These are phyloP conservation scores for Rutstroemia sydowiana DNA, from an alignment of 2,329 filamentous ascomycete genomes.

Conservation along the genomic window DNA sequence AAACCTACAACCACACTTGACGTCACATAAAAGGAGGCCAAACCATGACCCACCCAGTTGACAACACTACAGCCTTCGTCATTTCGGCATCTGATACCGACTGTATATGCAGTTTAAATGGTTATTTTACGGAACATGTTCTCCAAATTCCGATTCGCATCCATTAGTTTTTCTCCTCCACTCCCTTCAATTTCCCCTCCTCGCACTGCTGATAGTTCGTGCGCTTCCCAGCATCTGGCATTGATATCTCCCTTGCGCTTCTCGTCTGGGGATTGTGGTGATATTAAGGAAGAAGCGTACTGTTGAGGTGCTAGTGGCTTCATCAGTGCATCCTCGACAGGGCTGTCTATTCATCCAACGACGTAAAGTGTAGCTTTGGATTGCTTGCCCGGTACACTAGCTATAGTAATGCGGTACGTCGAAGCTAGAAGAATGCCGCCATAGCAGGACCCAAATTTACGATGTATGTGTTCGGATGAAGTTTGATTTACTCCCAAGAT, in stretches of 20 bases:
- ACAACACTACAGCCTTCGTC: too few relatives aligned
- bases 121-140: too few relatives aligned
- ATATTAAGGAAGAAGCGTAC: background rate
- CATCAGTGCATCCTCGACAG: slow-evolving; percentile 33
- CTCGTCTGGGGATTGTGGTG: background rate
- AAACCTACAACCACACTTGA: too few relatives aligned
- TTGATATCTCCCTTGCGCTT: slow-evolving; percentile 4
- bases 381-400: slow-evolving; percentile 21
- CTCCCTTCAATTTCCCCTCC: background rate
- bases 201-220: slow-evolving; percentile 4
- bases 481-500: too few relatives aligned
- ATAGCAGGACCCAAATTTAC: too few relatives aligned
- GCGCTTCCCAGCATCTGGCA: slow-evolving; percentile 10
- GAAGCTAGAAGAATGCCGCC: slow-evolving; percentile 23
- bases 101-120: too few relatives aligned
- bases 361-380: slow-evolving; percentile 34
- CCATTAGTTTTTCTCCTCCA: background rate
- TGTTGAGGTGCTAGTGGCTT: slow-evolving; percentile 7
- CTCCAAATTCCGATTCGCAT: background rate
- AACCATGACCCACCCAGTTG: too few relatives aligned
- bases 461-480: too few relatives aligned
- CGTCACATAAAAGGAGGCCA: too few relatives aligned
- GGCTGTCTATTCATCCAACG: slow-evolving; percentile 45
- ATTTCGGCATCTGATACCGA: too few relatives aligned
- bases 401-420: slow-evolving; percentile 25